Evolutionary conservation across 257 asterid genomes (phyloP).

Genomic region (Plectranthus barbatus): DNA sequence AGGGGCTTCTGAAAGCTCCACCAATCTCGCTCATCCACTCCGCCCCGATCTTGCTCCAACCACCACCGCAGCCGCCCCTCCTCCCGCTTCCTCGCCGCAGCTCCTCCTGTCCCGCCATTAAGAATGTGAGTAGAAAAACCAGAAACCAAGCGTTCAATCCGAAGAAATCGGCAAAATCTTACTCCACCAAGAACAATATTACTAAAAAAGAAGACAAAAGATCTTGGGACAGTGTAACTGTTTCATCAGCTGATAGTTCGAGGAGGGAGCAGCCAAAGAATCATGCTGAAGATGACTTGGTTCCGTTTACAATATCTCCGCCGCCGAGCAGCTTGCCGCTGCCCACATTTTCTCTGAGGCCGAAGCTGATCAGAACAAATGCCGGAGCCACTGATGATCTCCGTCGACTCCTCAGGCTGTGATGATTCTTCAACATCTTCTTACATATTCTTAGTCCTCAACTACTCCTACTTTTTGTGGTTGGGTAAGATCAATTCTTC

Average conservation of each 20-base stretch:
- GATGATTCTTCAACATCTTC: not conserved
- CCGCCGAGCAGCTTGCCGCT: slow-evolving; percentile 92
- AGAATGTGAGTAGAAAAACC: not conserved
- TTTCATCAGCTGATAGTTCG: not conserved
- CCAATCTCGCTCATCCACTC: no score
- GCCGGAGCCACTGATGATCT: slow-evolving; percentile 46
- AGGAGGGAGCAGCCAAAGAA: no score
- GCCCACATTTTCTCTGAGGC: slow-evolving; percentile 70
- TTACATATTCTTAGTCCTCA: no score
- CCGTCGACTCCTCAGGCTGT: slow-evolving; percentile 40
- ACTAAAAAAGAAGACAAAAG: slow-evolving; percentile 18
- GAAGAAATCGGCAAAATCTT: not conserved
- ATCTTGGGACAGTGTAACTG: not conserved
- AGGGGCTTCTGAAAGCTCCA: slow-evolving; percentile 41
- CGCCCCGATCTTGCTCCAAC: no score
- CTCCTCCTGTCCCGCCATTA: slow-evolving; percentile 7
- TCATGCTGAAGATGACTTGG: not conserved
- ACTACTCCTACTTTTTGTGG: no score
- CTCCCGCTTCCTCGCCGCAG: slow-evolving; percentile 32
- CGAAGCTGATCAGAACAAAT: slow-evolving; percentile 36
- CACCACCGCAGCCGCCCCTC: slow-evolving; percentile 33
- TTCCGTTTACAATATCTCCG: slow-evolving; percentile 41
- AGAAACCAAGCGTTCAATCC: no score
- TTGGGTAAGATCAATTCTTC: no score
- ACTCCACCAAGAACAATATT: slow-evolving; percentile 26